Conservation (phyloP, 2,329 filamentous ascomycete genomes). For the Fusarium caatingaense region DNA sequence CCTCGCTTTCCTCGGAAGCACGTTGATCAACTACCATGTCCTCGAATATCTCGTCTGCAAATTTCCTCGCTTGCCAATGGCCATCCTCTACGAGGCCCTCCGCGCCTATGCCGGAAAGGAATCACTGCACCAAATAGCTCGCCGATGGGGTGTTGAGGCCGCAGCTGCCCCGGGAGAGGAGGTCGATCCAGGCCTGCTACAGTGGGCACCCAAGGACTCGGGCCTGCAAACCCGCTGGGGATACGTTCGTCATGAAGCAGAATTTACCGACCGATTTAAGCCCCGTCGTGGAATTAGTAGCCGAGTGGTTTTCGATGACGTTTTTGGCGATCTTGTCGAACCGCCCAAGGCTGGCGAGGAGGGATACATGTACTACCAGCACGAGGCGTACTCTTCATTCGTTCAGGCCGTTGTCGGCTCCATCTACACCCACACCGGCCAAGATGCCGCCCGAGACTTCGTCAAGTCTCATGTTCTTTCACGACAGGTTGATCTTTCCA, state of each 20-base stretch:
- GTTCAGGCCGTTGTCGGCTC: conserved; percentile 86
- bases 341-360: conserved; percentile 44
- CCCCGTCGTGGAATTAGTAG: conserved; percentile 77
- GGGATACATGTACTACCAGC: conserved; percentile 75
- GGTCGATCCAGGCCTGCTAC: conserved; percentile 90
- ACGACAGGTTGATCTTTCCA: conserved; percentile 78
- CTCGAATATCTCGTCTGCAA: conserved; percentile 88
- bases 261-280: conserved; percentile 55
- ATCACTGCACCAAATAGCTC: conserved; percentile 77
- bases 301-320: conserved; percentile 83
- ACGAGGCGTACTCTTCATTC: conserved; percentile 77
- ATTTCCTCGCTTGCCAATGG: conserved; percentile 90
- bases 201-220: conserved; percentile 71
- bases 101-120: conserved; percentile 83
- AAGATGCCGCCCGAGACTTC: conserved; percentile 82
- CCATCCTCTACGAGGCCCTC: conserved; percentile 87
- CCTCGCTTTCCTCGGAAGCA: conserved; percentile 82
- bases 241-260: conserved; percentile 63
- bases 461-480: conserved; percentile 85
- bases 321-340: conserved; percentile 76
- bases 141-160: conserved; percentile 90
- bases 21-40: conserved; percentile 88
- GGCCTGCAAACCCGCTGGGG: conserved; percentile 62
- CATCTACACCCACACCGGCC: conserved; percentile 86
- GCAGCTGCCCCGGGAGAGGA: conserved; percentile 90